phyloP scores from a whole-genome alignment of 176 grass and related monocot species.

The Miscanthus lutarioriparius region DNA sequence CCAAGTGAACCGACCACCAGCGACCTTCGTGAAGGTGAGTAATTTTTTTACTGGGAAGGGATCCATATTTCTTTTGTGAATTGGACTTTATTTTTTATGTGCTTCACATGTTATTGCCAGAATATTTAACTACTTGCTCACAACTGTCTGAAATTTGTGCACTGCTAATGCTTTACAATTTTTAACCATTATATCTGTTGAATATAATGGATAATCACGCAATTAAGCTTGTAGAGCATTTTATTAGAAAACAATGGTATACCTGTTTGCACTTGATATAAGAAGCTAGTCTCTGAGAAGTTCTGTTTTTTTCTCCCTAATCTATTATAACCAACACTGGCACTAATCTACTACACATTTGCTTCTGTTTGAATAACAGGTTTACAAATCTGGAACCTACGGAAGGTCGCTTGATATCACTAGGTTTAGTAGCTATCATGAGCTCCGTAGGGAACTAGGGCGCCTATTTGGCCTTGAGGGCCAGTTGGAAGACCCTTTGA shows the following conservation, averaged over 20 bases:
- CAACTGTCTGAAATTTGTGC: background rate
- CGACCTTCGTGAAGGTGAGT: slow-evolving; percentile 90
- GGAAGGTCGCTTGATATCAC: slow-evolving; percentile 93
- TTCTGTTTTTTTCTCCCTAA: background rate
- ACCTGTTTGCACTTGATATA: background rate
- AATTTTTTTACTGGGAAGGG: background rate
- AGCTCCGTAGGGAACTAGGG: slow-evolving; percentile 81
- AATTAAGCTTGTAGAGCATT: background rate
- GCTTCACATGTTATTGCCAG: background rate
- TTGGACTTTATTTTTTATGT: background rate
- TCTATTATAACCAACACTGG: background rate
- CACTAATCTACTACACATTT: slow-evolving; percentile 25
- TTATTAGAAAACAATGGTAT: background rate
- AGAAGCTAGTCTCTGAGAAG: background rate
- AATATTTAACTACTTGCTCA: background rate
- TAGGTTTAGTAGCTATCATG: slow-evolving; percentile 85
- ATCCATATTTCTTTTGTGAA: background rate
- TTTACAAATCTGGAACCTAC: slow-evolving; percentile 90
- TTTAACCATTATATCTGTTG: background rate
- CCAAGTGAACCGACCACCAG: slow-evolving; percentile 53
- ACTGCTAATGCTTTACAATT: background rate
- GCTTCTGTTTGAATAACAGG: slow-evolving; percentile 45
- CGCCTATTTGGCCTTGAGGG: slow-evolving; percentile 88
- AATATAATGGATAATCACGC: background rate
- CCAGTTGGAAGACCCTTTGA: slow-evolving; percentile 93